Conservation (phyloP, 1,284 basidiomycete species). For the Heliocybe sulcata region DNA sequence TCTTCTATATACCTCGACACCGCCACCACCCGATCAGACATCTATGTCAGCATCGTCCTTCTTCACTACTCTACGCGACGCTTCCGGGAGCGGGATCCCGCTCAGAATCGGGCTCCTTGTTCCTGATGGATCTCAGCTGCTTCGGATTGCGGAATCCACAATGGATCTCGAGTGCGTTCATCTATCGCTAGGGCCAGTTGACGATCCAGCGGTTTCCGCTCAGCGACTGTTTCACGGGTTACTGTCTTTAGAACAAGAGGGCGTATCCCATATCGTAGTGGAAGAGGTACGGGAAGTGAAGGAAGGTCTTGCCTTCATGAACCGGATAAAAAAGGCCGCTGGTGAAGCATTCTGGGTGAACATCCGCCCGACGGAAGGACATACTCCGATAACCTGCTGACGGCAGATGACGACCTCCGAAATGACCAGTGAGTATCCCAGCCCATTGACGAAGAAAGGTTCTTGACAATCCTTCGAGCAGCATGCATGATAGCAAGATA, state of each 20-base stretch:
- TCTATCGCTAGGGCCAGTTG: constrained; percentile 55
- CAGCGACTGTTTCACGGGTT: constrained; percentile 86
- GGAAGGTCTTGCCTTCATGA: constrained; percentile 95
- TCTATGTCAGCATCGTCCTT: constrained; percentile 27
- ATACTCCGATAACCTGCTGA: no score
- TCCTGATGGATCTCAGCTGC: constrained; percentile 57
- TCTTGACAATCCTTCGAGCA: no score
- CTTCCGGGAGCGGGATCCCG: constrained; percentile 10
- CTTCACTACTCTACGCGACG: constrained; percentile 30
- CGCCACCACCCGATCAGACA: constrained; percentile 18
- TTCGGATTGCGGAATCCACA: constrained; percentile 27
- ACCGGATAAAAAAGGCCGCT: constrained; percentile 93
- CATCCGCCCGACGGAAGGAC: no score
- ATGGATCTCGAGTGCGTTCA: constrained; percentile 42
- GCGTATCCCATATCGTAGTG: constrained; percentile 82
- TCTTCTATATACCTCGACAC: constrained; percentile 53
- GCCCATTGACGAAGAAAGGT: no score
- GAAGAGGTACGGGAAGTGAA: constrained; percentile 81
- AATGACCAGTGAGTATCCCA: no score
- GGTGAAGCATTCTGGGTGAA: constrained; percentile 32
- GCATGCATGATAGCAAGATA: no score
- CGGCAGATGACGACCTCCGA: no score
- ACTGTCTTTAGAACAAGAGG: constrained; percentile 68
- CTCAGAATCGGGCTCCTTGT: constrained; percentile 64
- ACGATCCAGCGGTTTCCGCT: constrained; percentile 65